Evolutionary conservation across 2,329 filamentous ascomycete species (phyloP), one percentile per base, ranked within the genome.

Genomic region (Oidium heveae): DNA sequence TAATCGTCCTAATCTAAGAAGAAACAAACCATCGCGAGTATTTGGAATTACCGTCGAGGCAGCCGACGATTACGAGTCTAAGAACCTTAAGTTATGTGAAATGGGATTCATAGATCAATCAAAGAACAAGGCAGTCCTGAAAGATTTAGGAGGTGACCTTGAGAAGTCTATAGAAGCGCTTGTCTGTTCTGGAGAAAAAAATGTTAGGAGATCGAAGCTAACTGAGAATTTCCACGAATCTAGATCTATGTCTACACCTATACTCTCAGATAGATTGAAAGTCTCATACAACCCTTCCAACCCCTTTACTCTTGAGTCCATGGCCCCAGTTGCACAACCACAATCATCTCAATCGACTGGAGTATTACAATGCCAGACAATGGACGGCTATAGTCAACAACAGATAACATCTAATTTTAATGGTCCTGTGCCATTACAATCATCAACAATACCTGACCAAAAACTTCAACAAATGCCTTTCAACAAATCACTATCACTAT

Each of bases 61-160:
- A 54, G 28, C 50, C 7, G 73, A 83, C 59, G 79, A 80, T 56
- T 74, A 80, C 55, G 86, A 93, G 46, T 73, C 75, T 52, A 96
- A 96, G 66, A 68, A 96, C 65, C 72, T 73, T 2, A 80, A 78
- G 54, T 69, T 98, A 56, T 77, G 80, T 55, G 87, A 95, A 55
- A 94, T 96, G 87, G 91, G 91, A 0, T 98, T 98, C 62, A 72
- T 71, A 4, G 87, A 98, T 64, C 79, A 82, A 44, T 84, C 82
- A 61, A 78, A 84, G 56, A 96, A 95, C 63, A 73, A 78, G 4
- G 79, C 82, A 54, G 79, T 95, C 28, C 70, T 98, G 18, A 88
- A 87, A 64, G 83, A 84, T 2, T 74, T 93, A 33, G 80, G 83
- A 63, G 88, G 89, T 4, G 88, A 91, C 63, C 65, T 98, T 56